Conservation (phyloP, 2,329 filamentous ascomycete species). For the Aureobasidium subglaciale region DNA sequence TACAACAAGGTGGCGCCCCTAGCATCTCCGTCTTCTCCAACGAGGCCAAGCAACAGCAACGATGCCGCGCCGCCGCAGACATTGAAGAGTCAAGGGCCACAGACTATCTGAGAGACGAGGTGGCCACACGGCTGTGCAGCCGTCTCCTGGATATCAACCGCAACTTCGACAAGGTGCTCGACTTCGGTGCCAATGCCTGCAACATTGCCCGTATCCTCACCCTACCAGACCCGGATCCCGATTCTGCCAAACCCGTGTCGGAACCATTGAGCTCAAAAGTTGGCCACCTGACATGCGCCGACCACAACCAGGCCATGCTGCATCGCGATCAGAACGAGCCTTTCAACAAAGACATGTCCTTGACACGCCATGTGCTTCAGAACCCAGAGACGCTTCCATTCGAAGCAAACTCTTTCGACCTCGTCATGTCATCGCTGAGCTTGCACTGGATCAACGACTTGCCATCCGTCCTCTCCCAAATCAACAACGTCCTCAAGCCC, state of each 20-base stretch:
- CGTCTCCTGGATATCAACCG: constrained; percentile 90
- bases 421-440: constrained; percentile 80
- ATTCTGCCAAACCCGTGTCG: constrained; percentile 52
- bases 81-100: constrained; percentile 66
- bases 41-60: constrained; percentile 81
- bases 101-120: constrained; percentile 91
- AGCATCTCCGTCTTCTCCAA: constrained; percentile 88
- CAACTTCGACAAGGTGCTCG: constrained; percentile 73
- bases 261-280: constrained; percentile 66
- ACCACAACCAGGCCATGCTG: constrained; percentile 70
- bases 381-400: constrained; percentile 72
- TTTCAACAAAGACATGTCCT: constrained; percentile 66
- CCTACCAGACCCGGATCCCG: constrained; percentile 53
- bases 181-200: constrained; percentile 92
- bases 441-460: constrained; percentile 98
- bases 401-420: constrained; percentile 70
- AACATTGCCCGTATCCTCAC: constrained; percentile 81
- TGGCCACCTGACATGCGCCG: constrained; percentile 67
- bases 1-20: constrained; percentile 68
- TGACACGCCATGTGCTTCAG: constrained; percentile 67
- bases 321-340: constrained; percentile 68
- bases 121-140: constrained; percentile 76
- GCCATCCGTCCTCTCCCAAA: constrained; percentile 72
- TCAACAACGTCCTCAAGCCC: constrained; percentile 81
- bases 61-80: constrained; percentile 72